Conservation (phyloP, 495 filamentous ascomycete genomes). For the Lophiotrema nucula region DNA sequence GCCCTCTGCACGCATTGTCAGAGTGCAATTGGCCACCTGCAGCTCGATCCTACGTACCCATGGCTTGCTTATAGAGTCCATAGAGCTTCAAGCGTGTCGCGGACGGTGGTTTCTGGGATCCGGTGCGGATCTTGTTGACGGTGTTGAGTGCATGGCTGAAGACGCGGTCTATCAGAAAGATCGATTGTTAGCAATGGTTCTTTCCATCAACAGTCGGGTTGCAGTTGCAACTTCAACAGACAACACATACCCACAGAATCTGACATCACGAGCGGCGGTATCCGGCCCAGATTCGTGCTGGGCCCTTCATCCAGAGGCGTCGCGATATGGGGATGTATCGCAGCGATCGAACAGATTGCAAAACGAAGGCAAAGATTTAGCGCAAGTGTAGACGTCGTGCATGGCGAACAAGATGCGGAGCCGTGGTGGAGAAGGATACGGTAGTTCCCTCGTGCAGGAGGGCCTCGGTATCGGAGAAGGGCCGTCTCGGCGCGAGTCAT, state of each 20-base stretch:
- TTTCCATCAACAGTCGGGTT: no score
- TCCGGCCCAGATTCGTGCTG: conserved; percentile 1
- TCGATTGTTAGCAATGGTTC: no score
- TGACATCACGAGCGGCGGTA: conserved; percentile 25
- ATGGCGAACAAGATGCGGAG: conserved; percentile 33
- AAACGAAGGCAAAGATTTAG: conserved; percentile 2
- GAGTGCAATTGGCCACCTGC: not conserved
- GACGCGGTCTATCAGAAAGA: conserved; percentile 69
- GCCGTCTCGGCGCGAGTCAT: conserved; percentile 5
- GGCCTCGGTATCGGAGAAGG: conserved; percentile 8
- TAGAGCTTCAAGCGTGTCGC: conserved; percentile 85
- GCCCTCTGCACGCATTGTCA: conserved; percentile 58
- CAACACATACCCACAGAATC: conserved; percentile 34
- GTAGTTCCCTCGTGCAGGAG: no score
- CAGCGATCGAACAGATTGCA: not conserved
- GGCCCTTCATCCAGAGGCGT: conserved; percentile 26
- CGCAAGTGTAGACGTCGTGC: conserved; percentile 23
- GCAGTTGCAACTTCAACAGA: not conserved
- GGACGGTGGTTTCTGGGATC: conserved; percentile 81
- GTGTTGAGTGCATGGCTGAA: conserved; percentile 98
- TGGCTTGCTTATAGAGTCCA: conserved; percentile 97
- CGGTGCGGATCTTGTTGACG: conserved; percentile 94
- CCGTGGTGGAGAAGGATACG: conserved; percentile 20
- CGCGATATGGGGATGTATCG: conserved; percentile 1
- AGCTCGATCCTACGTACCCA: conserved; percentile 55